Evolutionary conservation across 2,329 filamentous ascomycete genomes (phyloP).

Genomic region (Calonectria montana): DNA sequence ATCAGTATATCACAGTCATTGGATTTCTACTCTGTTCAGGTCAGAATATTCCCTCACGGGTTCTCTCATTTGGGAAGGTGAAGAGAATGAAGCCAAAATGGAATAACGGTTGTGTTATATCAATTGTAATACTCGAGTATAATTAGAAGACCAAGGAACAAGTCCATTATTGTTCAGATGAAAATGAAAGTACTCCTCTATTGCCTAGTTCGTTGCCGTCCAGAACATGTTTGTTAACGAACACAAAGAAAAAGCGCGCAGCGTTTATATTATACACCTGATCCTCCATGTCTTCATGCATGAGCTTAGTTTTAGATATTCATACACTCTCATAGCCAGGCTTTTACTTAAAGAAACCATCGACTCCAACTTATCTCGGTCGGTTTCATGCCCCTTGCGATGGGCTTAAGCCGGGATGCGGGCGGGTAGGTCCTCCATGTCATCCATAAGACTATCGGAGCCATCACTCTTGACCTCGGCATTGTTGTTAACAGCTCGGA

Average conservation of each 20-base stretch:
- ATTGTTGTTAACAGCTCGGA: constrained; percentile 32
- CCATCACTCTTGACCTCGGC: constrained; percentile 29
- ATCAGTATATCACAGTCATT: background rate
- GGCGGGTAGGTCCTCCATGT: constrained; percentile 58
- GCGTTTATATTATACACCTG: constrained; percentile 27
- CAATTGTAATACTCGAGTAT: background rate
- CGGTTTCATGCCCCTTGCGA: background rate
- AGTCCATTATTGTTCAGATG: background rate
- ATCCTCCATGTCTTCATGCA: constrained; percentile 16
- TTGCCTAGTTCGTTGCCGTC: background rate
- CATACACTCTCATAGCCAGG: constrained; percentile 7
- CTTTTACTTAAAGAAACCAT: background rate
- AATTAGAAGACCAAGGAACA: background rate
- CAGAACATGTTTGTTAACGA: constrained; percentile 10
- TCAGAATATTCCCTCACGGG: background rate
- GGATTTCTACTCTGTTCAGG: background rate
- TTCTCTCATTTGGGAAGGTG: background rate
- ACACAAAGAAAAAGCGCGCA: constrained; percentile 11
- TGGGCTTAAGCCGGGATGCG: constrained; percentile 30
- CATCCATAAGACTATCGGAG: constrained; percentile 54
- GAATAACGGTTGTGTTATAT: background rate
- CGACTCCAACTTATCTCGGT: background rate
- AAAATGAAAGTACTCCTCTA: background rate
- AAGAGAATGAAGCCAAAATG: background rate
- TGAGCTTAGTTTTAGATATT: constrained; percentile 10